These are phyloP conservation scores for Heritiera littoralis DNA, from an alignment of 345 rosid species.

Conservation along the genomic window DNA sequence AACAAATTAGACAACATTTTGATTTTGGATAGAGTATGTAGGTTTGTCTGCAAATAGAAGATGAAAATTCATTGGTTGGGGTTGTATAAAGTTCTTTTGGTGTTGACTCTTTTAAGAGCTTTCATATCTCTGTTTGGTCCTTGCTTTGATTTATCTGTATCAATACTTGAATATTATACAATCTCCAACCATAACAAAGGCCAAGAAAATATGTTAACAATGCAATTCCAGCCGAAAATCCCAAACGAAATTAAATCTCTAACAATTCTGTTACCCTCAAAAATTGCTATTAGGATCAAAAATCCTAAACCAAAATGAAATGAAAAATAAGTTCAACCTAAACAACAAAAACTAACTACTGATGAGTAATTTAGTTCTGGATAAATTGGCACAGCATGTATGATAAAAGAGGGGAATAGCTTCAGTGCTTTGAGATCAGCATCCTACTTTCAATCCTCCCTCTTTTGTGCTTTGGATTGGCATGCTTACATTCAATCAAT, in stretches of 20 bases:
- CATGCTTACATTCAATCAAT: constrained; percentile 40
- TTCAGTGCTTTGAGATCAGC: background rate
- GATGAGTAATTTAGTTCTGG: no score
- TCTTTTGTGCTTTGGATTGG: constrained; percentile 10
- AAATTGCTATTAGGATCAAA: background rate
- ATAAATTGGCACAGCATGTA: background rate
- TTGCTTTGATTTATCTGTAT: background rate
- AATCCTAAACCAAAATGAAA: background rate
- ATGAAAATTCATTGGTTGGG: constrained; percentile 44
- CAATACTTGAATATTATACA: no score
- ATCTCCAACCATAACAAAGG: background rate
- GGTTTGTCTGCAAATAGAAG: constrained; percentile 21
- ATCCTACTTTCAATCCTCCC: constrained; percentile 44
- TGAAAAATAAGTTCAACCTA: no score
- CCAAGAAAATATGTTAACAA: no score
- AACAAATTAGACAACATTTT: background rate
- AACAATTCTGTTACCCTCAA: background rate
- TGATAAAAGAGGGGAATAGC: background rate
- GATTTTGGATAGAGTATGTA: constrained; percentile 26
- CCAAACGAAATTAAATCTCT: background rate
- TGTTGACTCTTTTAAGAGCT: constrained; percentile 28
- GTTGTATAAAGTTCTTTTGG: constrained; percentile 43
- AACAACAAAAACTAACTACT: no score
- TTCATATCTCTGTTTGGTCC: background rate
- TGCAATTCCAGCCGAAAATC: no score